Evolutionary conservation across 163 green algal species (phyloP).

Genomic region (Volvox carteri): DNA sequence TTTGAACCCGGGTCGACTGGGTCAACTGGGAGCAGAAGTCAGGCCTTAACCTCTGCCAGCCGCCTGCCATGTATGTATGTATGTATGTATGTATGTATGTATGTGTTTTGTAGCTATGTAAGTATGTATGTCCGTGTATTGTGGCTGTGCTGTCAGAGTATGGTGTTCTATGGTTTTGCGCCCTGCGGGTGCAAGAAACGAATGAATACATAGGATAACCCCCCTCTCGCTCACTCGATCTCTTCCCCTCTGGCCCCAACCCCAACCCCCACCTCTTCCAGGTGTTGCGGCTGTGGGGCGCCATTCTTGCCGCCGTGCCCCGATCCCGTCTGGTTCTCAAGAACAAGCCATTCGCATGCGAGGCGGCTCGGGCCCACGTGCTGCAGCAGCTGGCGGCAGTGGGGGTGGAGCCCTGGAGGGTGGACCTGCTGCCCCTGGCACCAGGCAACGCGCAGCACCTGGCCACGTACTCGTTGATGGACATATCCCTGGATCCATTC

Average conservation of each 20-base stretch:
- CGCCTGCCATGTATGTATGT: too few relatives aligned
- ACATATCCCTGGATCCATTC: slow-evolving; percentile 96
- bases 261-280: background rate
- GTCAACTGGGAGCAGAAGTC: too few relatives aligned
- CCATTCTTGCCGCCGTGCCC: slow-evolving; percentile 81
- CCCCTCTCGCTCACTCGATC: background rate
- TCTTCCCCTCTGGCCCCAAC: background rate
- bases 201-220: too few relatives aligned
- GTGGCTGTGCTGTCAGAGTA: too few relatives aligned
- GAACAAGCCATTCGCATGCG: slow-evolving; percentile 96
- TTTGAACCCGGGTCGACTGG: too few relatives aligned
- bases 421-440: slow-evolving; percentile 94
- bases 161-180: too few relatives aligned
- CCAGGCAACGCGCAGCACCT: slow-evolving; percentile 89
- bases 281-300: slow-evolving; percentile 87
- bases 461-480: slow-evolving; percentile 88
- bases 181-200: too few relatives aligned
- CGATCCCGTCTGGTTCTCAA: slow-evolving; percentile 93
- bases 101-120: too few relatives aligned
- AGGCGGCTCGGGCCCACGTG: slow-evolving; percentile 70
- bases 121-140: too few relatives aligned
- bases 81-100: too few relatives aligned
- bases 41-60: too few relatives aligned
- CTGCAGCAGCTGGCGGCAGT: slow-evolving; percentile 62
- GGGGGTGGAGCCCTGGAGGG: slow-evolving; percentile 79